A percentile compares a stretch with the other conserved stretches of the same genome.
These are phyloP conservation scores for Cyberlindnera japonica DNA, from an alignment of 805 yeast species.

Conservation along the genomic window DNA sequence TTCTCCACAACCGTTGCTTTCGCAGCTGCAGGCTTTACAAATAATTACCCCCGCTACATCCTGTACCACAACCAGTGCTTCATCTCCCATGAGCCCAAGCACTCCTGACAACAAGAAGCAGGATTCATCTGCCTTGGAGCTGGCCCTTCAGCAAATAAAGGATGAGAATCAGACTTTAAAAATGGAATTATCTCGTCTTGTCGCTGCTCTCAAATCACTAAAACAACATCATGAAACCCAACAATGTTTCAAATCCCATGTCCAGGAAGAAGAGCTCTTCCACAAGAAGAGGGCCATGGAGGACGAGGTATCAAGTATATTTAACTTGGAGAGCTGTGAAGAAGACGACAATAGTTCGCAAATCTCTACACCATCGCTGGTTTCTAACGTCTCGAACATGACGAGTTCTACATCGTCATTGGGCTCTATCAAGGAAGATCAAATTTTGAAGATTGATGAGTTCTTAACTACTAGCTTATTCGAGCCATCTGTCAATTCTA, in stretches of 20 bases:
- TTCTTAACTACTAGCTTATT: slow-evolving; percentile 24
- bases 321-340: slow-evolving; percentile 18
- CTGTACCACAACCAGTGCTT: not conserved
- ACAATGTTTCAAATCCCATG: not conserved
- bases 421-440: slow-evolving; percentile 25
- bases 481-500: slow-evolving; percentile 19
- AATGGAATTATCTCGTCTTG: slow-evolving; percentile 41
- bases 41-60: slow-evolving; percentile 14
- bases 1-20: slow-evolving; percentile 7
- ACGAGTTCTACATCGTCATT: slow-evolving; percentile 18
- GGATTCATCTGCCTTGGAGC: slow-evolving; percentile 26
- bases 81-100: slow-evolving; percentile 14
- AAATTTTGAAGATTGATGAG: slow-evolving; percentile 24
- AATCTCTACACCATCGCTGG: slow-evolving; percentile 25
- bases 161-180: slow-evolving; percentile 44
- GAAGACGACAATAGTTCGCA: slow-evolving; percentile 25
- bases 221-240: slow-evolving; percentile 8
- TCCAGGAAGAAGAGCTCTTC: slow-evolving; percentile 12
- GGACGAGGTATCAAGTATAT: slow-evolving; percentile 16
- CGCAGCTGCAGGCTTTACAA: slow-evolving; percentile 6
- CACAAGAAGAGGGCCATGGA: slow-evolving; percentile 23
- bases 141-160: slow-evolving; percentile 38
- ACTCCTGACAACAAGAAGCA: slow-evolving; percentile 23
- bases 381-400: slow-evolving; percentile 19
- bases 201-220: slow-evolving; percentile 39